phyloP scores from a whole-genome alignment of 2,329 filamentous ascomycete species.

The Microdochium bolleyi region DNA sequence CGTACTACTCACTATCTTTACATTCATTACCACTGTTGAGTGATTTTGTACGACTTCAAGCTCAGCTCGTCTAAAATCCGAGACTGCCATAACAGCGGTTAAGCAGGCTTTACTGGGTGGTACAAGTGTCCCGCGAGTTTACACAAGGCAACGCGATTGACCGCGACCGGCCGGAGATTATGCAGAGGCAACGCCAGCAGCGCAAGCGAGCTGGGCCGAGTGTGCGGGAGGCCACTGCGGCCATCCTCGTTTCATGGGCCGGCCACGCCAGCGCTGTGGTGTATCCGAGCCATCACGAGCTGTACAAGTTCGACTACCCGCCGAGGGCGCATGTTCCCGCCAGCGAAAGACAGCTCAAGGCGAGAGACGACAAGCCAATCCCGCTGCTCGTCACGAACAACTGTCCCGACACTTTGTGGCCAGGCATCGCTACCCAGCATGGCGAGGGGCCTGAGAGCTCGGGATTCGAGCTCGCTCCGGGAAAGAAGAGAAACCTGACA shows the following conservation, averaged over 20 bases:
- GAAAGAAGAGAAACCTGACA: slow-evolving; percentile 50
- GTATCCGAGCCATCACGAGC: slow-evolving; percentile 19
- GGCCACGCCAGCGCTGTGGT: slow-evolving; percentile 9
- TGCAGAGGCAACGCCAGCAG: not conserved
- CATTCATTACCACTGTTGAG: too few relatives aligned
- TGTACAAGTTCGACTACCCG: slow-evolving; percentile 20
- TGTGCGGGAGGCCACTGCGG: not conserved
- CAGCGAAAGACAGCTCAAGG: slow-evolving; percentile 4
- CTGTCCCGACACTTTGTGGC: slow-evolving; percentile 66
- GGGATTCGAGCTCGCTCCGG: slow-evolving; percentile 59
- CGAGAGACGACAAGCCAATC: slow-evolving; percentile 19
- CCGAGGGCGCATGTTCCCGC: not conserved
- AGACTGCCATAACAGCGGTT: too few relatives aligned
- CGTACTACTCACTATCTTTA: too few relatives aligned
- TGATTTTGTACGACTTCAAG: too few relatives aligned
- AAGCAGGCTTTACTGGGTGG: too few relatives aligned
- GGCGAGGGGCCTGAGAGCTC: slow-evolving; percentile 59
- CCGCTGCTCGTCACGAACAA: slow-evolving; percentile 65
- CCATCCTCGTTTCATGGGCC: not conserved
- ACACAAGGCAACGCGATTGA: too few relatives aligned
- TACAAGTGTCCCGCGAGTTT: too few relatives aligned
- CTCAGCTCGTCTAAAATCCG: too few relatives aligned
- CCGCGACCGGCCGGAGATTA: too few relatives aligned
- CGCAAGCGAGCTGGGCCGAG: not conserved
- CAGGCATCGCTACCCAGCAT: slow-evolving; percentile 65